Conservation (phyloP, 73 alveolate genomes). For the Stentor coeruleus region DNA sequence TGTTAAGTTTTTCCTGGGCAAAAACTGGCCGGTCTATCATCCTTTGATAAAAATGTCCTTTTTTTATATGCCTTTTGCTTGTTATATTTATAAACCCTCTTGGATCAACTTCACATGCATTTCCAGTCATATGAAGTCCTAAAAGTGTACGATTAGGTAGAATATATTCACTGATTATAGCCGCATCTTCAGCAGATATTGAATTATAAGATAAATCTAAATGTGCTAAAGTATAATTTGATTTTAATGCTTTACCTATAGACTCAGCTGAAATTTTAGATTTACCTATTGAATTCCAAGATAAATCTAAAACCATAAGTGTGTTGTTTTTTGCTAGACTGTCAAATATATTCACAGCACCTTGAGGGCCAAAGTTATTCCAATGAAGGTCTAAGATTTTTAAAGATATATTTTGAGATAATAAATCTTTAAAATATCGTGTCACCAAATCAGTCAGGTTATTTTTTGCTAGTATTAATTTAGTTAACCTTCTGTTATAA, state of each 20-base stretch:
- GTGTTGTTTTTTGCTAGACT: not conserved
- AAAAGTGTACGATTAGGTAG: not conserved
- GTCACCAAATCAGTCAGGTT: not conserved
- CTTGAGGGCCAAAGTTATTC: not conserved
- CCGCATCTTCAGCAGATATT: not conserved
- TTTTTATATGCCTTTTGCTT: too few relatives aligned
- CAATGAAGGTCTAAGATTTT: not conserved
- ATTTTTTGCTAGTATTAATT: not conserved
- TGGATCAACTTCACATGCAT: slow-evolving; percentile 5
- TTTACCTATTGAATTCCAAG: not conserved
- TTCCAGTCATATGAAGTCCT: slow-evolving; percentile 7
- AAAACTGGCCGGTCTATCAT: too few relatives aligned
- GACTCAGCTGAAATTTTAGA: not conserved
- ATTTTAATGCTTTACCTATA: not conserved
- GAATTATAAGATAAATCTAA: not conserved
- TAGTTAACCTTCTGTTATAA: not conserved
- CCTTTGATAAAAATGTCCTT: too few relatives aligned
- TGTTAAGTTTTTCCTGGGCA: too few relatives aligned
- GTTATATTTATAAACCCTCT: not conserved
- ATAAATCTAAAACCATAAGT: not conserved
- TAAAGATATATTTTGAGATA: too few relatives aligned
- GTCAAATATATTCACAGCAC: not conserved
- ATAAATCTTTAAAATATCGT: too few relatives aligned
- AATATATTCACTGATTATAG: not conserved
- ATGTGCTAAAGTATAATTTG: not conserved